These are phyloP conservation scores for Coffea canephora DNA, from an alignment of 257 asterid species.

Conservation along the genomic window DNA sequence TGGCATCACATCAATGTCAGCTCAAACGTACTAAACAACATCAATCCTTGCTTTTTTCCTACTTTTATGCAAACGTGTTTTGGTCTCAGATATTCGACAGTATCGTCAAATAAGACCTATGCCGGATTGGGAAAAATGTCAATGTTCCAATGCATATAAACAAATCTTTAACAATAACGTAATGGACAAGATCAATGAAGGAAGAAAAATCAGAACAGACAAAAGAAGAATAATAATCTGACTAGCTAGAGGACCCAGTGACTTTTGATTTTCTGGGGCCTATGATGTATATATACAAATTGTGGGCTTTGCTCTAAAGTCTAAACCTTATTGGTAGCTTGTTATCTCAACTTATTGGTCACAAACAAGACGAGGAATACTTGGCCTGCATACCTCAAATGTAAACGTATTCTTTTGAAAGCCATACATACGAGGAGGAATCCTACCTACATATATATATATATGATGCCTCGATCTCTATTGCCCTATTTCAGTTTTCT, in stretches of 20 bases:
- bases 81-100: too few species aligned
- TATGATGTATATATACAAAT: too few species aligned
- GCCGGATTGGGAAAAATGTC: too few species aligned
- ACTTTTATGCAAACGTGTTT: too few species aligned
- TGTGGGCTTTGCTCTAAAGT: too few species aligned
- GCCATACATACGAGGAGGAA: background rate
- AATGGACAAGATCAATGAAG: background rate
- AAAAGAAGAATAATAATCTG: background rate
- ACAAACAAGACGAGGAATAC: background rate
- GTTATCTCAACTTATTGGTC: background rate
- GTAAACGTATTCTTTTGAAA: background rate
- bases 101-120: too few species aligned
- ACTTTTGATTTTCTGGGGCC: background rate
- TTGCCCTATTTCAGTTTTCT: background rate
- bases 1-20: too few species aligned
- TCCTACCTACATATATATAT: background rate
- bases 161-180: too few species aligned
- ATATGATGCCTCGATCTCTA: background rate
- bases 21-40: too few species aligned
- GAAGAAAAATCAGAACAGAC: background rate
- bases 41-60: too few species aligned
- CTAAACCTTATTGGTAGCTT: background rate
- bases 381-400: background rate
- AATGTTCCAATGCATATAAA: too few species aligned
- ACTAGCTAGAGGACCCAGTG: too few species aligned